Evolutionary conservation across 2,329 filamentous ascomycete species (phyloP), one percentile per base, ranked within the genome.

Genomic region (Cladosporium velox): DNA sequence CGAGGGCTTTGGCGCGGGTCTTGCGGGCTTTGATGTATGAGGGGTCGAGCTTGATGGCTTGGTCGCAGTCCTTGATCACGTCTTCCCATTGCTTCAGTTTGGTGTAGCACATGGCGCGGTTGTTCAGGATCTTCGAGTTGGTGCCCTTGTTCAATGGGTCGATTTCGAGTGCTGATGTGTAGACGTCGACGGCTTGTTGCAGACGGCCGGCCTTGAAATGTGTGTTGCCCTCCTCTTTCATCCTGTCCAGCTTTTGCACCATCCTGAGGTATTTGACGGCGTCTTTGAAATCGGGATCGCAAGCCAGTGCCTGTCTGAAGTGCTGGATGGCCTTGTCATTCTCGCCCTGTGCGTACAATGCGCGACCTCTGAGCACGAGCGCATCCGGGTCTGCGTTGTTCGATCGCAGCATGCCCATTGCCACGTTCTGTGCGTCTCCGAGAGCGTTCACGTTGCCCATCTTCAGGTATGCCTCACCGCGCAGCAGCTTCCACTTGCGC

Each of bases 351-450:
- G 89, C 90, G 74, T 98, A 98, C 59, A 97, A 85, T 18, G 92
- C 90, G 69, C 93, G 88, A 28, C 94, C 95, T 58, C 94, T 88
- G 61, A 99, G 86, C 6, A 97, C 91, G 69, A 99, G 83, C 1
- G 94, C 95, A 80, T 99, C 95, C 1, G 95, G 93, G 75, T 99
- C 95, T 76, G 94, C 90, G 77, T 85, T 92, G 82, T 98, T 98
- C 75, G 86, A 85, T 63, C 95, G 88, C 68, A 99, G 84, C 72
- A 99, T 80, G 2, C 87, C 87, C 87, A 97, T 97, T 73, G 93
- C 93, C 64, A 98, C 88, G 76, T 93, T 96, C 79, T 96, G 92
- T 5, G 93, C 94, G 78, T 97, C 93, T 38, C 93, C 93, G 8
- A 97, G 83, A 12, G 92, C 89, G 79, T 97, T 97, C 66, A 89